A percentile compares a stretch with the other conserved stretches of the same genome.
These are phyloP conservation scores for Clarireedia homoeocarpa DNA, from an alignment of 2,329 filamentous ascomycete genomes.

Conservation along the genomic window DNA sequence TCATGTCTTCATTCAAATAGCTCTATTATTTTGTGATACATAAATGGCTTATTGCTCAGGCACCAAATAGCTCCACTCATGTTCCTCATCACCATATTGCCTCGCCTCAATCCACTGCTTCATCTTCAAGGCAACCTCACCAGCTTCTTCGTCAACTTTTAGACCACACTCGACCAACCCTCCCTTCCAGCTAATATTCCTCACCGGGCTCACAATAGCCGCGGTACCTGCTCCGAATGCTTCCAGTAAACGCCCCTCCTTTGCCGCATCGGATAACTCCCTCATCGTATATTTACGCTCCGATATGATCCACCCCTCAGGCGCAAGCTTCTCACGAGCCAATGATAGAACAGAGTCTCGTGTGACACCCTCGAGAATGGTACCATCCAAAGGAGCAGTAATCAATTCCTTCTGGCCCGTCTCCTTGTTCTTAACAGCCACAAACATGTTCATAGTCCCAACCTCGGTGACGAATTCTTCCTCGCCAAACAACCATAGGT, in stretches of 20 bases:
- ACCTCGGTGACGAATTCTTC: constrained; percentile 96
- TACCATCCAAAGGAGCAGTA: constrained; percentile 93
- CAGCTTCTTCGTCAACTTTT: constrained; percentile 73
- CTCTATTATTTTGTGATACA: constrained; percentile 1
- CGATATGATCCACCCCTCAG: constrained; percentile 78
- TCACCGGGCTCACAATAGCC: constrained; percentile 84
- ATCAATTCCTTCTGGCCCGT: constrained; percentile 87
- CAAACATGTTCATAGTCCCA: constrained; percentile 98
- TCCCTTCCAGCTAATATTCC: constrained; percentile 84
- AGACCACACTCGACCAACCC: constrained; percentile 77
- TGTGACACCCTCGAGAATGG: constrained; percentile 91
- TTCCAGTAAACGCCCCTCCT: constrained; percentile 81
- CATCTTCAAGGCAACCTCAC: constrained; percentile 76
- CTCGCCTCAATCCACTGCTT: constrained; percentile 95
- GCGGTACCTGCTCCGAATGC: constrained; percentile 92
- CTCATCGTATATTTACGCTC: constrained; percentile 92
- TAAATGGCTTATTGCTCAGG: constrained; percentile 12
- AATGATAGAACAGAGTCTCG: constrained; percentile 84
- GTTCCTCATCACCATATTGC: constrained; percentile 89
- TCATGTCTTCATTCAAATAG: background rate
- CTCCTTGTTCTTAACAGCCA: constrained; percentile 73
- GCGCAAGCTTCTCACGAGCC: constrained; percentile 72
- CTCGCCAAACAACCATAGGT: constrained; percentile 93
- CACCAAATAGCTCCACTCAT: constrained; percentile 71
- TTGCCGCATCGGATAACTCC: constrained; percentile 71